A percentile compares a stretch with the other conserved stretches of the same genome.
These are phyloP conservation scores for Neonectria ditissima DNA, from an alignment of 2,329 filamentous ascomycete genomes.

Conservation along the genomic window DNA sequence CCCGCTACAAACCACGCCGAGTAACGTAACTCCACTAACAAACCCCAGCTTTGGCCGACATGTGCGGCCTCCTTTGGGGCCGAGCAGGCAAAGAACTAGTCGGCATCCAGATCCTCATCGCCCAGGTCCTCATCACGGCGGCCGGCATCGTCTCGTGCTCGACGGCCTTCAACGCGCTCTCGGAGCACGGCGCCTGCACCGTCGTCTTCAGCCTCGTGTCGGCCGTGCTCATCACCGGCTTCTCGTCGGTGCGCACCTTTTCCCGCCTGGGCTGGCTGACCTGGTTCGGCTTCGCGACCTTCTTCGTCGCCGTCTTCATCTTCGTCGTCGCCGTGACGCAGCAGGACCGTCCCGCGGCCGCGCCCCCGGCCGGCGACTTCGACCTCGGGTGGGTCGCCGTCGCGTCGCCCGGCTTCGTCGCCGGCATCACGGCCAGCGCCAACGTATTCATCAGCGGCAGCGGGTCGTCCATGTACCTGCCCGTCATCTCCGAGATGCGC, in stretches of 20 bases:
- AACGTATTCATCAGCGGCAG: constrained; percentile 68
- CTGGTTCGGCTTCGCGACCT: constrained; percentile 64
- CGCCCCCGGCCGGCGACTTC: constrained; percentile 65
- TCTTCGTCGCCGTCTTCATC: constrained; percentile 67
- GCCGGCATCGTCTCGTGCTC: constrained; percentile 29
- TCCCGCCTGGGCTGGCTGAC: constrained; percentile 64
- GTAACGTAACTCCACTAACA: not conserved
- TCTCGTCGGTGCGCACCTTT: constrained; percentile 41
- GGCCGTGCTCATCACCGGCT: constrained; percentile 38
- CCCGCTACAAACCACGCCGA: not conserved
- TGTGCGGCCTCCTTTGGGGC: constrained; percentile 41
- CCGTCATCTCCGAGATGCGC: constrained; percentile 67
- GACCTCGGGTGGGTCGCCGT: constrained; percentile 66
- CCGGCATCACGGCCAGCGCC: constrained; percentile 63
- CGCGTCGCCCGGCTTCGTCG: constrained; percentile 63
- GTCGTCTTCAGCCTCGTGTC: constrained; percentile 44
- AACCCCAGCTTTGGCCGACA: constrained; percentile 40
- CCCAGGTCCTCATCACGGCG: constrained; percentile 41
- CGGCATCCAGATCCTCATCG: constrained; percentile 41
- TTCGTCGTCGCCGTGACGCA: constrained; percentile 60
- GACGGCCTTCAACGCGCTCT: constrained; percentile 41
- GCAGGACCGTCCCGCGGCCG: constrained; percentile 65
- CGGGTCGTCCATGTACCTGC: constrained; percentile 48
- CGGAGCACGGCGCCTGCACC: constrained; percentile 43
- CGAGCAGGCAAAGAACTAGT: constrained; percentile 41